phyloP scores from a whole-genome alignment of 2,329 filamentous ascomycete genomes.

The Alternaria sp. region DNA sequence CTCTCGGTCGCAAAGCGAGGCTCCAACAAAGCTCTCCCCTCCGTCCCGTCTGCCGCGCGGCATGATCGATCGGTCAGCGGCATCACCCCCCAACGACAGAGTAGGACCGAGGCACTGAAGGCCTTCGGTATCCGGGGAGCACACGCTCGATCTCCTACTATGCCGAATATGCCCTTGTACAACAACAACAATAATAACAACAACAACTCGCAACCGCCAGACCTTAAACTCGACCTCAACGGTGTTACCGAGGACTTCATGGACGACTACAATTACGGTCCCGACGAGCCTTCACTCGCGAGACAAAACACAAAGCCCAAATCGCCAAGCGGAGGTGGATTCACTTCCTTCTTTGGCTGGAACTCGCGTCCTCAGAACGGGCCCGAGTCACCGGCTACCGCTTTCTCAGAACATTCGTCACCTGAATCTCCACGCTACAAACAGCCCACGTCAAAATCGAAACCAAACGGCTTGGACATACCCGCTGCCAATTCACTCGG shows the following conservation, averaged over 20 bases:
- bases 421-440: conserved; percentile 63
- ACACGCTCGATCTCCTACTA: conserved; percentile 48
- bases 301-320: conserved; percentile 50
- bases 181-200: neutral
- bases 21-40: neutral
- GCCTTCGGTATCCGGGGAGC: conserved; percentile 25
- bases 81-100: conserved; percentile 38
- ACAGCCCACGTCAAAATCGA: conserved; percentile 42
- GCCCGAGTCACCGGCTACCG: conserved; percentile 67
- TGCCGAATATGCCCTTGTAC: conserved; percentile 51
- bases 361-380: conserved; percentile 63
- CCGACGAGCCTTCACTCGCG: conserved; percentile 34
- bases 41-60: conserved; percentile 31
- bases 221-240: conserved; percentile 47
- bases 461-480: conserved; percentile 60
- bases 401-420: conserved; percentile 69
- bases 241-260: conserved; percentile 49
- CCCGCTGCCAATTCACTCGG: conserved; percentile 58
- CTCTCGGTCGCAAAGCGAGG: conserved; percentile 26
- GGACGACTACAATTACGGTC: conserved; percentile 45
- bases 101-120: conserved; percentile 38
- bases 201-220: conserved; percentile 36
- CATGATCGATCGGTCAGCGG: conserved; percentile 50
- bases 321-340: conserved; percentile 58
- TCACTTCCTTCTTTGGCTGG: conserved; percentile 74